A percentile compares a stretch with the other conserved stretches of the same genome.
Evolutionary conservation across 768 basidiomycete genomes (phyloP).

Genomic region (Xerocomus spinulosus): DNA sequence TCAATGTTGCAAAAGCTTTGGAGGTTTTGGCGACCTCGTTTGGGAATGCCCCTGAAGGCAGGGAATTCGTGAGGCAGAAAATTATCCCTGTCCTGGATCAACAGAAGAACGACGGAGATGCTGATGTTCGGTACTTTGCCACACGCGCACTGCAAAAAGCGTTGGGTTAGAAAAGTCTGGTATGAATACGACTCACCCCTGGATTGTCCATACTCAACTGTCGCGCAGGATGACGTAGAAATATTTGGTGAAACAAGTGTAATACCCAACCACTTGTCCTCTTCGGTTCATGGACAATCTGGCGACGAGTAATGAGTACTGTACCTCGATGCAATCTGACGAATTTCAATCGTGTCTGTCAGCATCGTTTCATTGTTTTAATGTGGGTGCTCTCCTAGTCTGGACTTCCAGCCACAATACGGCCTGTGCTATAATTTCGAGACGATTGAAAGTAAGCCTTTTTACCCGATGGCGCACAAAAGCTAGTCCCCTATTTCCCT

Average conservation of each 20-base stretch:
- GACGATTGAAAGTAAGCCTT: too few species aligned
- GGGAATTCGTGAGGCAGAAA: constrained; percentile 65
- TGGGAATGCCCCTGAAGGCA: constrained; percentile 60
- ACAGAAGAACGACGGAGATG: constrained; percentile 84
- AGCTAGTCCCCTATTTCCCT: constrained; percentile 1
- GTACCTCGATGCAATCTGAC: constrained; percentile 29
- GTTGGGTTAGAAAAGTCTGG: constrained; percentile 37
- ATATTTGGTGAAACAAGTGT: constrained; percentile 19
- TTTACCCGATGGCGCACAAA: too few species aligned
- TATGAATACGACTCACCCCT: constrained; percentile 12
- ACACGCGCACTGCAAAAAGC: constrained; percentile 69
- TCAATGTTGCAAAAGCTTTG: constrained; percentile 95
- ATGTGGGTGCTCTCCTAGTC: not conserved
- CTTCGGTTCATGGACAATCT: constrained; percentile 17
- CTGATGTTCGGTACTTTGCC: constrained; percentile 96
- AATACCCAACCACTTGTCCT: constrained; percentile 30
- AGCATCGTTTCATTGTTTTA: not conserved
- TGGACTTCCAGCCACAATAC: not conserved
- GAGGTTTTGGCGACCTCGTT: constrained; percentile 81
- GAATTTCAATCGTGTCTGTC: constrained; percentile 14
- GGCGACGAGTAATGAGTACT: constrained; percentile 29
- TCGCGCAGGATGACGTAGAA: constrained; percentile 19
- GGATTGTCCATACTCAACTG: constrained; percentile 1
- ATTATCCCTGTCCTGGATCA: constrained; percentile 82
- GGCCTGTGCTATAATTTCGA: not conserved